Evolutionary conservation across 2,329 filamentous ascomycete species (phyloP), one percentile per base, ranked within the genome.

Genomic region (Exophiala sp.): DNA sequence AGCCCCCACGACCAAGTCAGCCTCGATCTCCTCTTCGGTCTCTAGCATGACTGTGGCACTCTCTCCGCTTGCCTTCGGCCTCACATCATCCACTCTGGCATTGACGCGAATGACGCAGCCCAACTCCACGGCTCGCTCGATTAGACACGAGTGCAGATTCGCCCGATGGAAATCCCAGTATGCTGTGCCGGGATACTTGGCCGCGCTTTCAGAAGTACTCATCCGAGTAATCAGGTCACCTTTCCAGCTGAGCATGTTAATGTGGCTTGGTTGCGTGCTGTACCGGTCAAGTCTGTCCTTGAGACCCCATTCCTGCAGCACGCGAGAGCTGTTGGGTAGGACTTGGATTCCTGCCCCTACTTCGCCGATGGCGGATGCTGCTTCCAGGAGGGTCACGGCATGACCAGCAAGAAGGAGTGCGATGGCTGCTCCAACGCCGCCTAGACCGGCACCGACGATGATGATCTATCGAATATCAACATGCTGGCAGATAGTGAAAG

Each of bases 161-260:
- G 73, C 73, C 16, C 75, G 68, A 60, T 77, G 74, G n/a, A 76
- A 63, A 45, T 75, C 71, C 58, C 71, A 70, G 52, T 74, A 73
- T 0, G 71, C 72, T 16, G 50, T 56, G 3, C 61, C 62, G 41
- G 62, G 65, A 39, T 58, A 56, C 21, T 59, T 58, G 2, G 59
- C 62, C 2, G 60, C 44, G 3, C 14, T 21, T 14, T 41, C 45
- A 8, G 30, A 19, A 3, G 27, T 32, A 27, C 43, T 21, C 10
- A 53, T 10, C 16, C 35, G 43, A 10, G 48, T 46, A 19, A 50
- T 50, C 19, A 55, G 10, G 16, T 55, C 48, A 6, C 52, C 52
- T 29, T 54, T 53, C 43, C 50, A 48, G n/a, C 40, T 42, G 13
- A 49, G 47, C 21, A 50, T 43, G 42, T 52, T 55, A 18, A 48